Evolutionary conservation across 768 basidiomycete genomes (phyloP).

Genomic region (Suillus subaureus): DNA sequence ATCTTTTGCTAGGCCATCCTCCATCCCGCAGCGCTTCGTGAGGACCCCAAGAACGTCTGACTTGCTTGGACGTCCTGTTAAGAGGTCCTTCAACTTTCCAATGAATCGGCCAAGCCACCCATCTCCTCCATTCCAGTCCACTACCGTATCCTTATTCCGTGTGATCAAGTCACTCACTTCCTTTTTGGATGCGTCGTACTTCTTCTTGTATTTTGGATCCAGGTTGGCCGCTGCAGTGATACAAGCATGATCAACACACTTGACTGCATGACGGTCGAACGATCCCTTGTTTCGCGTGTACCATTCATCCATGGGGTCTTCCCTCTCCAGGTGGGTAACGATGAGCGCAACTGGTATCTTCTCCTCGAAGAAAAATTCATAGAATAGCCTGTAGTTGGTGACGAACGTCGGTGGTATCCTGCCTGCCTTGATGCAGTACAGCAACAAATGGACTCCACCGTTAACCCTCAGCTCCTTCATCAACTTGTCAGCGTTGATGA

Average conservation of each 20-base stretch:
- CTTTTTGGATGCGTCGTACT: slow-evolving; percentile 5
- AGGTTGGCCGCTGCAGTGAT: slow-evolving; percentile 13
- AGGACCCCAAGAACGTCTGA: not conserved
- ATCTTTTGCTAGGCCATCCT: too few species aligned
- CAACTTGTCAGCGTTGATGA: slow-evolving; percentile 31
- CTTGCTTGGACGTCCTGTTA: slow-evolving; percentile 1
- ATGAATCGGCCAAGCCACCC: not conserved
- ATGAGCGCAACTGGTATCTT: slow-evolving; percentile 35
- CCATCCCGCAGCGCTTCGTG: too few species aligned
- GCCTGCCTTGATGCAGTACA: slow-evolving; percentile 34
- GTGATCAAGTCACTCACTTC: not conserved
- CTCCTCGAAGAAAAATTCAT: slow-evolving; percentile 40
- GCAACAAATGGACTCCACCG: slow-evolving; percentile 30
- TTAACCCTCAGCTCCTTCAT: slow-evolving; percentile 30
- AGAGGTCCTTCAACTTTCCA: slow-evolving; percentile 1
- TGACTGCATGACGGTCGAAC: slow-evolving; percentile 6
- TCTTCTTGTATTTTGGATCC: slow-evolving; percentile 19
- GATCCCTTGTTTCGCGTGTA: slow-evolving; percentile 19
- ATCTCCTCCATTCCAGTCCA: slow-evolving; percentile 5
- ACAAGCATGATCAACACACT: slow-evolving; percentile 8
- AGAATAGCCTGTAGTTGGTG: slow-evolving; percentile 37
- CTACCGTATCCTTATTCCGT: not conserved
- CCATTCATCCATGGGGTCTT: slow-evolving; percentile 24
- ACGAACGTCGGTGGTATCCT: slow-evolving; percentile 26
- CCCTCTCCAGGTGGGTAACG: slow-evolving; percentile 33